Conservation (phyloP, 345 rosid genomes). For the Salix caprea region DNA sequence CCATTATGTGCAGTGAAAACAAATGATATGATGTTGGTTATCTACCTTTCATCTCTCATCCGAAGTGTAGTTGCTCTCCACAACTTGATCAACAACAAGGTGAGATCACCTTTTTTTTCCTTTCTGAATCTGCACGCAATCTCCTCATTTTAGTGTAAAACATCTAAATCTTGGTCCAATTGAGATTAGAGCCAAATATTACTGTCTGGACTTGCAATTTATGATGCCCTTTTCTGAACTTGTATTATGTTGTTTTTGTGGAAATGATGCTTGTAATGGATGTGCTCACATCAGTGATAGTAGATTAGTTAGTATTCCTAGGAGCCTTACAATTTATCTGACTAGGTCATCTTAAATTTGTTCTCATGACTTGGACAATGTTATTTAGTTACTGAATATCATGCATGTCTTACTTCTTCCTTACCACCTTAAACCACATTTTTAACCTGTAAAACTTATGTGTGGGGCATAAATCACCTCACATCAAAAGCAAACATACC, state of each 20-base stretch:
- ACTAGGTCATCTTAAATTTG: neutral
- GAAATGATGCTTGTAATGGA: neutral
- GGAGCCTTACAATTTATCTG: neutral
- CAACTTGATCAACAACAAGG: slow-evolving; percentile 95
- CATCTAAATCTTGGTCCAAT: neutral
- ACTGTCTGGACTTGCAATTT: neutral
- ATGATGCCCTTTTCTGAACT: neutral
- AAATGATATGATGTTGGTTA: slow-evolving; percentile 87
- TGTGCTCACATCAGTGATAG: neutral
- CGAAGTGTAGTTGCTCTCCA: slow-evolving; percentile 87
- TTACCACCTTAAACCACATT: neutral
- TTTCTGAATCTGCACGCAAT: neutral
- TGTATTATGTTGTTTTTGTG: neutral
- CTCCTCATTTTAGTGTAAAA: neutral
- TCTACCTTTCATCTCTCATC: slow-evolving; percentile 71
- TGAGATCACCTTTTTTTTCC: slow-evolving; percentile 7
- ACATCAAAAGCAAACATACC: neutral
- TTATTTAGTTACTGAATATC: neutral
- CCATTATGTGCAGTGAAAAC: slow-evolving; percentile 61
- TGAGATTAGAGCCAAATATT: neutral
- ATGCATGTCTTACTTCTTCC: neutral
- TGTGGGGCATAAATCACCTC: neutral
- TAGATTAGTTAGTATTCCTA: neutral
- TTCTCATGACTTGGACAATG: neutral
- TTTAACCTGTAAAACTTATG: neutral